Evolutionary conservation across 257 asterid species (phyloP), one percentile per base, ranked within the genome.

Genomic region (Euphrasia confusa): DNA sequence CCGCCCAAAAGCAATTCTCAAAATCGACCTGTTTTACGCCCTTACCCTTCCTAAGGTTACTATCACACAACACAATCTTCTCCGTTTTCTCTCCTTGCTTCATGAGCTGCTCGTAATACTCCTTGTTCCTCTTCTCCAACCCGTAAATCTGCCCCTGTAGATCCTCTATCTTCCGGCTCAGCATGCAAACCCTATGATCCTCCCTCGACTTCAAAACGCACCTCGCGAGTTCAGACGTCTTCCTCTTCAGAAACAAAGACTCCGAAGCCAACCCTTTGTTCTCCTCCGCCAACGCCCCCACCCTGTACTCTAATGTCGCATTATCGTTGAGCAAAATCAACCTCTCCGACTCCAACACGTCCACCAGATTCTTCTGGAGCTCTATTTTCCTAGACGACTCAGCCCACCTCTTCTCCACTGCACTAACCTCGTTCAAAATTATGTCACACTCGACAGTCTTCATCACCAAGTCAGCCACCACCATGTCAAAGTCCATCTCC

Each of bases 101-200:
- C 66, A 79, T 78, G 30, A 91, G 84, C 45, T 81, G 82, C 53
- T 82, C 95, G 11, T 81, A 84, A 32, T 88, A 88, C 71, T 89
- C 97, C 71, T 82, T 83, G 74, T 92, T 92, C 84, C 87, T 80
- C 83, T 81, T 83, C 85, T 92, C 99, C 79, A 92, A 57, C 54
- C 90, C 86, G 7, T 81, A 65, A 27, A 92, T 82, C 79, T 89
- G 99, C 48, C 85, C 91, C 42, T 89, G 99, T 10, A 92, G 94
- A 74, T 92, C 99, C 88, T 92, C 96, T n/a, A 92, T 89, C 75
- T 89, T 87, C 58, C 75, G 68, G 71, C 96, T 92, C 75, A 92
- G 84, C 82, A 83, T 61, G 62, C 81, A 84, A 1, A 84, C 97
- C 74, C 99, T 72, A 39, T 83, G 81, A 82, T 92, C 97, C 69